Evolutionary conservation across 1,139 yeast species (phyloP), one percentile per base, ranked within the genome.

Genomic region (Debaryomyces sp.): DNA sequence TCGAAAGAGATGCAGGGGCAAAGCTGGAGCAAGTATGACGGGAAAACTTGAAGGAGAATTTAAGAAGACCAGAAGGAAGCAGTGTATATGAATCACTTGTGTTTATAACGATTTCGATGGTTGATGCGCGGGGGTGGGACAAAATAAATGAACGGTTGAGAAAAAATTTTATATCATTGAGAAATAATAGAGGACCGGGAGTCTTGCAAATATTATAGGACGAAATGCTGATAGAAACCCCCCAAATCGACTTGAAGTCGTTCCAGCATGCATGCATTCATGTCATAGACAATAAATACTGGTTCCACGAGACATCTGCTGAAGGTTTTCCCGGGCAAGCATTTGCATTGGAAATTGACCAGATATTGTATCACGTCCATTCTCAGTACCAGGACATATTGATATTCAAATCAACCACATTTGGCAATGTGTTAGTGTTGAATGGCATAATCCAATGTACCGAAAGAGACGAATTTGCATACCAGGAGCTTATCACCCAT

Each of bases 371-470:
- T 53, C 78, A 75, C 54, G 58, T 67, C 2, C 55, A 68, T 43
- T 66, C 75, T 7, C 66, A 61, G 45, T 75, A 53, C 57, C 80
- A 75, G 54, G 80, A 75, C 56, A 75, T 88, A 35, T 75, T 90
- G 35, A 85, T 89, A 13, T 90, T 89, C 67, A 80, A 86, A 63
- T 82, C 90, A 45, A 74, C 85, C 38, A 80, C 82, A 53, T 89
- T 86, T 63, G 97, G 96, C 44, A 89, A 89, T 60, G 96, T 89
- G 12, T 77, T 89, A 44, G 96, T 89, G 2, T 77, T 89, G 44
- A 96, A 89, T 62, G 96, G 96, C 10, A 91, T 87, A 41, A 82
- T 89, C 54, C 96, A 89, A 72, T 91, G 89, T 54, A 87, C 96
- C 2, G 97, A 89, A 67, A 81, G 90, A 55, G 97, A 89, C 62